Percentiles rank a stretch among this genome's conserved stretches.
phyloP scores from a whole-genome alignment of 2,329 filamentous ascomycete genomes.

The Rhynchosporium graminicola region DNA sequence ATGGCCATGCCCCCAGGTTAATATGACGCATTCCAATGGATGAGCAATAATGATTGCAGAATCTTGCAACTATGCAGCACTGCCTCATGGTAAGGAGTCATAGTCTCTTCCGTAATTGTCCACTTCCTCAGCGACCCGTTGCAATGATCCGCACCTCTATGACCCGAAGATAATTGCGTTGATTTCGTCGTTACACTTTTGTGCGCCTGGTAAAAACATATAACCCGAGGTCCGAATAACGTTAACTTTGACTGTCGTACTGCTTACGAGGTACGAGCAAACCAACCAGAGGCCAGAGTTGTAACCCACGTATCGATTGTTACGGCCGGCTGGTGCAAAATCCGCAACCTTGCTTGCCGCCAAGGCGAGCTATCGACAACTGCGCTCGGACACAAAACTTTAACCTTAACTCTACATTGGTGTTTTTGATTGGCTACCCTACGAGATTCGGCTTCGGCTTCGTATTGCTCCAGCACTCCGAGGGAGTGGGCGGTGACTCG shows the following conservation, averaged over 20 bases:
- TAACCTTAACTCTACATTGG: background rate
- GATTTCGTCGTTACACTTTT: conserved; percentile 6
- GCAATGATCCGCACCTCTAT: background rate
- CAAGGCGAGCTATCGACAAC: background rate
- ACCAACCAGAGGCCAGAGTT: conserved; percentile 1
- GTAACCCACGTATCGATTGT: background rate
- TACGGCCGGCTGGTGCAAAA: conserved; percentile 5
- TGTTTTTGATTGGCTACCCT: conserved; percentile 11
- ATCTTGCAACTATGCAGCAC: conserved; percentile 3
- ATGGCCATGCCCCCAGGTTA: background rate
- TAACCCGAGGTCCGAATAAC: conserved; percentile 2
- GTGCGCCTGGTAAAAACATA: background rate
- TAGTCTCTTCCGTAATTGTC: background rate
- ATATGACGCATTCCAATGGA: conserved; percentile 1
- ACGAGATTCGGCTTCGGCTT: conserved; percentile 9
- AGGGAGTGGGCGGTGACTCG: conserved; percentile 10
- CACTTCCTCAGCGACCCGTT: conserved; percentile 5
- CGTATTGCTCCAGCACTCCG: conserved; percentile 4
- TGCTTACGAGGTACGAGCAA: conserved; percentile 1
- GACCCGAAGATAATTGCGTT: background rate
- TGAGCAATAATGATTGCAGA: background rate
- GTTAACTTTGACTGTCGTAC: background rate
- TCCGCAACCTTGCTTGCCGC: background rate
- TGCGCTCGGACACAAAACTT: background rate
- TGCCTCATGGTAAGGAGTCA: conserved; percentile 12